Conservation (phyloP, 176 grass and related monocot genomes). For the Oryza coarctata region DNA sequence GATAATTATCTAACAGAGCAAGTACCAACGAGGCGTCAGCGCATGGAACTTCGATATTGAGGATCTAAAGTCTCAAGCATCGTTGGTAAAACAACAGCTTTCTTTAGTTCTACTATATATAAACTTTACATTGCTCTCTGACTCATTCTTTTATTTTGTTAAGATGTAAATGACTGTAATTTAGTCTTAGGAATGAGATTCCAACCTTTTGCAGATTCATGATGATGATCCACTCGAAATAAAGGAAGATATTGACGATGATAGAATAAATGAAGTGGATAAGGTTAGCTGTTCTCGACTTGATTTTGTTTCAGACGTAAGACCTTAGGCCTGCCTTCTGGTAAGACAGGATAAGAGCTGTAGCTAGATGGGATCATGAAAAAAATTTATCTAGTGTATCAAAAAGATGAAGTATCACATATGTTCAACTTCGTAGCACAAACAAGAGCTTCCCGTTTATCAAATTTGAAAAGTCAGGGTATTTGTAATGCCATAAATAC, state of each 20-base stretch:
- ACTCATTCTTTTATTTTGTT: neutral
- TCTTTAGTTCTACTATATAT: neutral
- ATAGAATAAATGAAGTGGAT: constrained; percentile 34
- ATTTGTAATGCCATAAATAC: neutral
- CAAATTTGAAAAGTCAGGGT: neutral
- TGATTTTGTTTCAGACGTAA: constrained; percentile 30
- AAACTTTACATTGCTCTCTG: neutral
- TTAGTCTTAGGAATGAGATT: constrained; percentile 20
- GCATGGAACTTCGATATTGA: constrained; percentile 99
- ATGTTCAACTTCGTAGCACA: constrained; percentile 8
- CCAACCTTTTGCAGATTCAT: constrained; percentile 48
- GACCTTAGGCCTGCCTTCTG: neutral
- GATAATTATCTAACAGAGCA: constrained; percentile 48
- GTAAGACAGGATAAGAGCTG: neutral
- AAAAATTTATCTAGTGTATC: neutral
- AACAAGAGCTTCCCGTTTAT: neutral
- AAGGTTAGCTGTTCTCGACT: constrained; percentile 50
- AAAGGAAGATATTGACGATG: constrained; percentile 79
- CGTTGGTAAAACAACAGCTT: constrained; percentile 53
- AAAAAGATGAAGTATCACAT: constrained; percentile 12
- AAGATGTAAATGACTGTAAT: neutral
- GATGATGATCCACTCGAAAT: constrained; percentile 72
- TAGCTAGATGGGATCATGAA: neutral
- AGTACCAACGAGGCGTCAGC: constrained; percentile 96
- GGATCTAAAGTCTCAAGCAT: constrained; percentile 95